phyloP scores from a whole-genome alignment of 2,329 filamentous ascomycete species.

The Waltergamsia citrina region DNA sequence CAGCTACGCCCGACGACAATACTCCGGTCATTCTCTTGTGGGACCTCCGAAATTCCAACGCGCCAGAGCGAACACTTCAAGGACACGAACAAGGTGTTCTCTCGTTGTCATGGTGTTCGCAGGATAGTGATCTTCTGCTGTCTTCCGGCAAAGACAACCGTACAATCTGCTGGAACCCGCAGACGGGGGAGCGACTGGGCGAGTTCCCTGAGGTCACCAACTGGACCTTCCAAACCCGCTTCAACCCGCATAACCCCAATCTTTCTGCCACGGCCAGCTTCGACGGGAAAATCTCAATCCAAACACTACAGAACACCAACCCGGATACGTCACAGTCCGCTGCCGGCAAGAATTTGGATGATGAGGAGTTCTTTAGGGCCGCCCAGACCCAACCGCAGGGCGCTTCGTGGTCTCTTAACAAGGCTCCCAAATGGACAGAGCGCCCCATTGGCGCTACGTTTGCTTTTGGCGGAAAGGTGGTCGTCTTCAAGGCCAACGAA shows the following conservation, averaged over 20 bases:
- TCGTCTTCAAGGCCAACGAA: slow-evolving; percentile 57
- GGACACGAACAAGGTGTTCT: slow-evolving; percentile 93
- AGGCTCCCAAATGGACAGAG: slow-evolving; percentile 86
- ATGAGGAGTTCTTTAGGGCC: slow-evolving; percentile 93
- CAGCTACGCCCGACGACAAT: slow-evolving; percentile 81
- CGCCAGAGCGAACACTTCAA: slow-evolving; percentile 76
- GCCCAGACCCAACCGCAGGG: slow-evolving; percentile 87
- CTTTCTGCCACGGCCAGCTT: slow-evolving; percentile 93
- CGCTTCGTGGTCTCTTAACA: slow-evolving; percentile 76
- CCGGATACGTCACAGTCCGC: slow-evolving; percentile 58
- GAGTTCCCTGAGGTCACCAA: slow-evolving; percentile 98
- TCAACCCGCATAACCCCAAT: slow-evolving; percentile 87
- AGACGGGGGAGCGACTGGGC: slow-evolving; percentile 77
- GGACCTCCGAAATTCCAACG: slow-evolving; percentile 94
- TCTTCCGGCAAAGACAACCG: slow-evolving; percentile 96
- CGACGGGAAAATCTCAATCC: slow-evolving; percentile 89
- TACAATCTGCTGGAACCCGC: slow-evolving; percentile 92
- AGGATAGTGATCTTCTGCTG: slow-evolving; percentile 80
- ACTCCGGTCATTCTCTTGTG: slow-evolving; percentile 84
- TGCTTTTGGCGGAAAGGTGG: slow-evolving; percentile 88
- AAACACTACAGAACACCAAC: slow-evolving; percentile 92
- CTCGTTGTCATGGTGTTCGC: slow-evolving; percentile 89
- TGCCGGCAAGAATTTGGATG: slow-evolving; percentile 64
- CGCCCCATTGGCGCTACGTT: slow-evolving; percentile 80
- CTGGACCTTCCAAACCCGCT: slow-evolving; percentile 94